These are phyloP conservation scores for Whalleya microplaca DNA, from an alignment of 2,329 filamentous ascomycete genomes.

Conservation along the genomic window DNA sequence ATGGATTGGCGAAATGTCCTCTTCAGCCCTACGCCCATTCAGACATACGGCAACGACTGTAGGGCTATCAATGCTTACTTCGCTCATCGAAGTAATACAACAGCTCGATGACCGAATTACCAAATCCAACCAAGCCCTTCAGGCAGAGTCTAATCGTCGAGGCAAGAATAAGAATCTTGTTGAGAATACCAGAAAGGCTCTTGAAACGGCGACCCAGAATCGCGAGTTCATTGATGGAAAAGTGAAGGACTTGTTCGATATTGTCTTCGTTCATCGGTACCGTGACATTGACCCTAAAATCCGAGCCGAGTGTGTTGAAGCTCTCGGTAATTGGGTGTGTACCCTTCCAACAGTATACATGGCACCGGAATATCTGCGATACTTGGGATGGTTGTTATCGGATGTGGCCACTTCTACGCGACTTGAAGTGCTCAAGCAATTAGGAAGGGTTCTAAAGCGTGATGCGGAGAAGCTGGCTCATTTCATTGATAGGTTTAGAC, in stretches of 20 bases:
- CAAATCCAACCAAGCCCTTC: constrained; percentile 76
- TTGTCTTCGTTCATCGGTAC: constrained; percentile 93
- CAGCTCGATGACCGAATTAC: constrained; percentile 73
- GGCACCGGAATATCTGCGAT: constrained; percentile 86
- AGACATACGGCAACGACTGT: constrained; percentile 91
- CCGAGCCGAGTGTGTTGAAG: constrained; percentile 83
- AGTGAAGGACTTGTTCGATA: constrained; percentile 86
- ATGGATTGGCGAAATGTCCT: constrained; percentile 92
- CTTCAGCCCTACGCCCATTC: constrained; percentile 84
- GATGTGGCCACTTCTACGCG: constrained; percentile 76
- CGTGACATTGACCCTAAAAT: constrained; percentile 91
- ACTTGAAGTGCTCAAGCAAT: constrained; percentile 83
- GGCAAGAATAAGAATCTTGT: constrained; percentile 79
- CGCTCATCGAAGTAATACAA: constrained; percentile 74
- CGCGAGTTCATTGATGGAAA: constrained; percentile 71
- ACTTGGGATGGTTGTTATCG: constrained; percentile 93
- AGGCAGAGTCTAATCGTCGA: constrained; percentile 73
- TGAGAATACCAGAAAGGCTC: constrained; percentile 70
- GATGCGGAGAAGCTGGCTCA: constrained; percentile 83
- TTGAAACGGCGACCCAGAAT: constrained; percentile 71
- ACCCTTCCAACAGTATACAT: constrained; percentile 86
- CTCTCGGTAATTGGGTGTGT: constrained; percentile 87
- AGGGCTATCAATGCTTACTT: constrained; percentile 76
- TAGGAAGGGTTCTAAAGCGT: constrained; percentile 78
- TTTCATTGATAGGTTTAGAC: constrained; percentile 90